Evolutionary conservation across 108 stramenopile genomes (phyloP).

Genomic region (Cyclotella choctawhatcheeana): DNA sequence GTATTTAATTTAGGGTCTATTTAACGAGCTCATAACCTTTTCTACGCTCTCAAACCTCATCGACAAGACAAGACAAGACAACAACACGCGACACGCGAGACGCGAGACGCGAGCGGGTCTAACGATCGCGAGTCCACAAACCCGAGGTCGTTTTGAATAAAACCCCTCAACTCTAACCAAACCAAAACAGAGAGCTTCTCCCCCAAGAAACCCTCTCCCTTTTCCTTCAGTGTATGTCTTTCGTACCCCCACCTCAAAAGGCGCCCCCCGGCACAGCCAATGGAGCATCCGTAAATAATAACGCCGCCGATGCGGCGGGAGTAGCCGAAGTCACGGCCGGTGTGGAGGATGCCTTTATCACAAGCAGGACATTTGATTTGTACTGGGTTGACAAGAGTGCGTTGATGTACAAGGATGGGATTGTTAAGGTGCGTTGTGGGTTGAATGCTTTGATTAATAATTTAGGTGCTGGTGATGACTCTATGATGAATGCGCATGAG

Average conservation of each 20-base stretch:
- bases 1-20: not conserved
- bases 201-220: conserved; percentile 3
- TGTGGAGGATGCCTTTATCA: conserved; percentile 81
- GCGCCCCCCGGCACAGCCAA: conserved; percentile 67
- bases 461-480: not conserved
- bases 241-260: conserved; percentile 89
- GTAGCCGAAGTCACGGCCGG: conserved; percentile 45
- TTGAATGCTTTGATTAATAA: not conserved
- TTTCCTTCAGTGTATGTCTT: conserved; percentile 81
- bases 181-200: too few species aligned
- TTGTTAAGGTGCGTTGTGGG: conserved; percentile 80
- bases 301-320: conserved; percentile 49
- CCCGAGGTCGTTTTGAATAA: too few species aligned
- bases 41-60: not conserved
- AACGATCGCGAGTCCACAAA: too few species aligned
- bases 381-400: conserved; percentile 87
- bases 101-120: too few species aligned
- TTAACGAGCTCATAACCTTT: conserved; percentile 13
- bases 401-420: conserved; percentile 88
- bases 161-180: too few species aligned
- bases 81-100: too few species aligned
- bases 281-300: conserved; percentile 41
- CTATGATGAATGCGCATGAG: too few species aligned
- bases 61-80: too few species aligned
- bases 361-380: conserved; percentile 87